Percentiles rank a stretch among this genome's conserved stretches.
Evolutionary conservation across 805 yeast genomes (phyloP).

Genomic region (Yamadazyma takamatsuzukensis): DNA sequence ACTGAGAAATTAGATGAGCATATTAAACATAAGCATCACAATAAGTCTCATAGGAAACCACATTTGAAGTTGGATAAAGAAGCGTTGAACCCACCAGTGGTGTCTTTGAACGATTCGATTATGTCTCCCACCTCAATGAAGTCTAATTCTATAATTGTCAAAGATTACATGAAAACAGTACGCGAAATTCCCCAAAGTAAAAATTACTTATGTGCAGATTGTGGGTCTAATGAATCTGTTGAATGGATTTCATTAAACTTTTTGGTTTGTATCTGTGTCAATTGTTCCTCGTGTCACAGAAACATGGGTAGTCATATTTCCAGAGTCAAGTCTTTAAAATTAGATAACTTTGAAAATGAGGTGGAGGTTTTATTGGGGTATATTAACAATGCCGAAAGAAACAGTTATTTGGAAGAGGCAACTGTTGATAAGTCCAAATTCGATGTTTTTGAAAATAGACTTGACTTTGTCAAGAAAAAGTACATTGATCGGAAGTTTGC

Average conservation of each 20-base stretch:
- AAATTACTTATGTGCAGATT: conserved; percentile 74
- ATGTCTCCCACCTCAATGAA: conserved; percentile 32
- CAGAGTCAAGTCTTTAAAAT: conserved; percentile 71
- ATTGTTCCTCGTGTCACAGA: conserved; percentile 86
- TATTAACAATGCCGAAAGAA: conserved; percentile 53
- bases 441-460: conserved; percentile 45
- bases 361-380: conserved; percentile 48
- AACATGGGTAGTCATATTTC: conserved; percentile 80
- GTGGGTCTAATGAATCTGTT: conserved; percentile 59
- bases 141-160: conserved; percentile 19
- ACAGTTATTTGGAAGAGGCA: conserved; percentile 55
- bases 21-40: conserved; percentile 5
- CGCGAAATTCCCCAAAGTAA: conserved; percentile 42
- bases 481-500: conserved; percentile 54
- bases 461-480: conserved; percentile 60
- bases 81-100: conserved; percentile 18
- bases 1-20: conserved; percentile 9
- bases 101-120: conserved; percentile 9
- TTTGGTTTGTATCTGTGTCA: conserved; percentile 70
- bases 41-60: conserved; percentile 3
- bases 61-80: conserved; percentile 8
- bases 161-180: conserved; percentile 35
- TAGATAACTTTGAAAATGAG: conserved; percentile 69
- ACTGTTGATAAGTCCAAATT: conserved; percentile 6
- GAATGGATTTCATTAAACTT: conserved; percentile 87